Evolutionary conservation across 148 eudicot genomes (phyloP), one percentile per base, ranked within the genome.

Genomic region (Vaccinium myrtillus): DNA sequence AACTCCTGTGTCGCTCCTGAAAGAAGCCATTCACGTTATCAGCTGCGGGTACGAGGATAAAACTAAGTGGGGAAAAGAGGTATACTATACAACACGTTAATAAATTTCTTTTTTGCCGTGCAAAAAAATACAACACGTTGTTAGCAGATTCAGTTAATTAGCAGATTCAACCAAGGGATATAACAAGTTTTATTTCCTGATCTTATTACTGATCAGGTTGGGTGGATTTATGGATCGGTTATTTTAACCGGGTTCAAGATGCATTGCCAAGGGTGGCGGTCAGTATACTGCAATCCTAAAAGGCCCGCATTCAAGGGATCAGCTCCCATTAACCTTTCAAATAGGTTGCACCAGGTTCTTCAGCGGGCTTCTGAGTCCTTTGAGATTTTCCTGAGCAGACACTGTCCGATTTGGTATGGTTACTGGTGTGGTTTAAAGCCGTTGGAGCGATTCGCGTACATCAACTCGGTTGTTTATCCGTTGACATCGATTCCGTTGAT

Each of bases 241-340:
- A 95, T 97, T 74, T 88, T 97, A 86, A 97, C 99, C 61, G 98
- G 99, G 36, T 97, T 97, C 80, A 97, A 97, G 86, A 97, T 97
- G 99, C 99, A 97, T 75, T 94, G 98, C 85, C 98, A 95, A 83
- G 98, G 99, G 19, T 97, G 98, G 99, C 88, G 99, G 36, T 97
- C 98, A 0, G 98, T 97, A 0, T 97, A 97, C 91, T 97, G 99
- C 86, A 95, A 95, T 78, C 98, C 99, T 0, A 94, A 88, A 81
- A 90, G 96, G 83, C 89, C 98, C 14, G 99, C 98, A 78, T 97
- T 97, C 76, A 63, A 63, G 69, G 12, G 69, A 63, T 63, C 13
- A 8, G 13, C 27, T 0, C 69, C n/a, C 69, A n/a, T 97, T 71
- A 97, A 97, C 86, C 96, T 97, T 81, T 94, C 99, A 13, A 97